Evolutionary conservation across 768 basidiomycete genomes (phyloP).

Genomic region (Boletus sp.): DNA sequence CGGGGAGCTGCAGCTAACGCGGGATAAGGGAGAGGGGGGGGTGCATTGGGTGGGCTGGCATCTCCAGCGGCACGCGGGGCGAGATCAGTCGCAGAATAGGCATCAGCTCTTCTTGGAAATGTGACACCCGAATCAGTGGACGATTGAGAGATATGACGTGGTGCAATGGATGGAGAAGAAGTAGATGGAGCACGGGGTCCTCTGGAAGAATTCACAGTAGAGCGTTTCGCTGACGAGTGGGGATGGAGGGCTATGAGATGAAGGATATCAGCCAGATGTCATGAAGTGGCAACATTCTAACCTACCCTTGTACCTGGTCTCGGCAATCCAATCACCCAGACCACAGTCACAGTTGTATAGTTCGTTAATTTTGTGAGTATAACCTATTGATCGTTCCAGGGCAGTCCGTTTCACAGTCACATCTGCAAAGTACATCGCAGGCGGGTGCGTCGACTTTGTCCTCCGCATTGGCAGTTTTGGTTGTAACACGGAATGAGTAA

Average conservation of each 20-base stretch:
- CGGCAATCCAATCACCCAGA: slow-evolving; percentile 68
- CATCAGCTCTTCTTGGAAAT: slow-evolving; percentile 78
- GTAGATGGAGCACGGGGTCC: slow-evolving; percentile 34
- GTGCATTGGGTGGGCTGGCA: slow-evolving; percentile 49
- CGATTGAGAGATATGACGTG: slow-evolving; percentile 64
- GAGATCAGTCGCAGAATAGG: slow-evolving; percentile 74
- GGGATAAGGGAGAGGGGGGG: slow-evolving; percentile 72
- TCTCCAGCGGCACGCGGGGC: slow-evolving; percentile 46
- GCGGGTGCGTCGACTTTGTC: slow-evolving; percentile 46
- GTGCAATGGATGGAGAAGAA: slow-evolving; percentile 47
- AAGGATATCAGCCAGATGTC: slow-evolving; percentile 2
- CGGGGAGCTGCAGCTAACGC: slow-evolving; percentile 47
- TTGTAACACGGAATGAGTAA: slow-evolving; percentile 33
- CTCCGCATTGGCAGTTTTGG: slow-evolving; percentile 25
- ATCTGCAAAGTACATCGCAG: slow-evolving; percentile 71
- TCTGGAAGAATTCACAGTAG: slow-evolving; percentile 19
- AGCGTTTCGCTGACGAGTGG: slow-evolving; percentile 27
- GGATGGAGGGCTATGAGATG: slow-evolving; percentile 18
- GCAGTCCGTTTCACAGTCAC: slow-evolving; percentile 52
- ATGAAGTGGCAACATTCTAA: neutral
- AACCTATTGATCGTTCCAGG: slow-evolving; percentile 66
- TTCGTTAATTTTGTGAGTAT: slow-evolving; percentile 83
- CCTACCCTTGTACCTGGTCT: slow-evolving; percentile 54
- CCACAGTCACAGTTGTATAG: slow-evolving; percentile 73
- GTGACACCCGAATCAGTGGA: slow-evolving; percentile 75